Base-by-base conservation (phyloP, 2,329 filamentous ascomycete species). In the Penicillium sp. region DNA sequence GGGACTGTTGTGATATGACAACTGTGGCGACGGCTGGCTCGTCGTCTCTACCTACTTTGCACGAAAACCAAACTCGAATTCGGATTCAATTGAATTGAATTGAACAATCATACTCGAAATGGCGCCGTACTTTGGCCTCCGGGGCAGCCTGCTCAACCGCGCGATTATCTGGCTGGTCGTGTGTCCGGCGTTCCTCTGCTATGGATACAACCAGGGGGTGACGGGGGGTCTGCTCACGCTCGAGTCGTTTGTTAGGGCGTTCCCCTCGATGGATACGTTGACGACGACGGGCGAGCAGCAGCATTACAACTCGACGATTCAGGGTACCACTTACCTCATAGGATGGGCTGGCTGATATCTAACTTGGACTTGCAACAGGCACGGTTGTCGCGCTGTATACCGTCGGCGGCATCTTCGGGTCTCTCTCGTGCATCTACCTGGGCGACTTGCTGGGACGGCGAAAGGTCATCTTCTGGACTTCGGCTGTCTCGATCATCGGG, bases 211-310 rank as follows among this genome's bases (percentile, higher is more conserved):
- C 66, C 79, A 84, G 65, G 79, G 80, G 45, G 80, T 80, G 45
- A 75, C 80, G 15, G 82, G 82, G n/a, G 82, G 83, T 17, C 69
- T 84, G 31, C 78, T 93, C 52, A 91, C 89, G 1, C 84, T 93
- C 69, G 76, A 83, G 58, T 81, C 82, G 13, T 91, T 90, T 69
- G 77, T 85, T 3, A 69, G 76, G 44, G 76, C 76, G 35, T 85
- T 85, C 64, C 83, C 83, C 1, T 68, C 79, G 60, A 83, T 84
- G 68, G 76, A 85, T 70, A 84, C 82, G 0, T 63, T 80, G 58
- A 73, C 80, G 66, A 75, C 79, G 6, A 73, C 65, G 7, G 81
- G 80, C 8, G 72, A 49, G 13, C 47, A 68, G 50, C 59, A 66
- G 30, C 63, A 74, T 3, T 69, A 78, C 61, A 81, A 82, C 63